A percentile compares a stretch with the other conserved stretches of the same genome.
Conservation (phyloP, 2,329 filamentous ascomycete genomes). For the Penicillium capsulatum region DNA sequence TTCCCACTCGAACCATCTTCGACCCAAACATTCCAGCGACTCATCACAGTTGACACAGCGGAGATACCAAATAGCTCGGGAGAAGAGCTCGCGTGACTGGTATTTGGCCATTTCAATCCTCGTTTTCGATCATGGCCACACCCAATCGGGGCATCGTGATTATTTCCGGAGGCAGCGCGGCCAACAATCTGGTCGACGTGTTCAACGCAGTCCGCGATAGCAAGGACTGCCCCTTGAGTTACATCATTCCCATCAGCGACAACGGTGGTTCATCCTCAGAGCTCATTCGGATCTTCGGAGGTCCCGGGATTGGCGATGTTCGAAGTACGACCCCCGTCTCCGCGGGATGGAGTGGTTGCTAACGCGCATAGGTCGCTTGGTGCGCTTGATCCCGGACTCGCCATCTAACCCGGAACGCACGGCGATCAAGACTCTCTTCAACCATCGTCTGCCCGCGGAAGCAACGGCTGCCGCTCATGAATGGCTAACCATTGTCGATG, state of each 20-base stretch:
- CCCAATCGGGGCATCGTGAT: conserved; percentile 64
- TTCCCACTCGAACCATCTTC: too few species aligned
- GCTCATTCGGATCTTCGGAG: conserved; percentile 88
- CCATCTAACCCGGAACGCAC: conserved; percentile 59
- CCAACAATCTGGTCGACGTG: conserved; percentile 88
- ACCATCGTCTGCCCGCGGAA: conserved; percentile 69
- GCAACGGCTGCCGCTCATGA: conserved; percentile 62
- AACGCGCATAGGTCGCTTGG: conserved; percentile 65
- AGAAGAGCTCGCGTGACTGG: too few species aligned
- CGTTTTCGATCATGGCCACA: too few species aligned
- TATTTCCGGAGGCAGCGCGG: conserved; percentile 90
- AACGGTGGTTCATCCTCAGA: conserved; percentile 94
- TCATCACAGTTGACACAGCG: too few species aligned
- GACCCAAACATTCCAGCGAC: too few species aligned
- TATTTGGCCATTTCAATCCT: too few species aligned
- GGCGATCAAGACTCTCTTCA: conserved; percentile 80
- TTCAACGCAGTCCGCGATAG: conserved; percentile 65
- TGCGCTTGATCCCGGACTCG: conserved; percentile 76
- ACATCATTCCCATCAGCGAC: conserved; percentile 92
- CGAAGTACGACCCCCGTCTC: conserved; percentile 53
- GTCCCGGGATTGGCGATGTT: conserved; percentile 78
- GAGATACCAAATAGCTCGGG: too few species aligned
- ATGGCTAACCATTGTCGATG: conserved; percentile 87
- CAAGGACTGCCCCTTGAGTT: conserved; percentile 66
- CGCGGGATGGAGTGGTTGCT: background rate